These are phyloP conservation scores for Balamuthia mandrillaris DNA, from an alignment of 208 protist species.

Conservation along the genomic window DNA sequence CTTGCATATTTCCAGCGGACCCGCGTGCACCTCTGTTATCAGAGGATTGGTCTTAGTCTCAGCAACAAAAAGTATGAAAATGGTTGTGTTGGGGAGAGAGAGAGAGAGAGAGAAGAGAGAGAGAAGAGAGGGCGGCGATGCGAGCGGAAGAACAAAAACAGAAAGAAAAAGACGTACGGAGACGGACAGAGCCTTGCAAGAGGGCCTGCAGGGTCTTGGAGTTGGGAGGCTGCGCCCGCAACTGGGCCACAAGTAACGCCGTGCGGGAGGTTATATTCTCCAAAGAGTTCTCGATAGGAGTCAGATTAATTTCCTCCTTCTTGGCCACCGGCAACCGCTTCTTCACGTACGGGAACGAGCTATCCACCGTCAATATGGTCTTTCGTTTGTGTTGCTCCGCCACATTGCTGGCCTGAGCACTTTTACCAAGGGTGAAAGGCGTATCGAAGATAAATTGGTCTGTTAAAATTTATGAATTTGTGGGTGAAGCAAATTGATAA, in stretches of 20 bases:
- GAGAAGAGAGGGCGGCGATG: neutral
- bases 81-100: neutral
- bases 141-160: neutral
- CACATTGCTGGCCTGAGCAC: slow-evolving; percentile 33
- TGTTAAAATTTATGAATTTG: no score
- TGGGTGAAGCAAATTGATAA: neutral
- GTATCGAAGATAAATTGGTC: slow-evolving; percentile 48
- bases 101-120: neutral
- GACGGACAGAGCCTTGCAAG: neutral
- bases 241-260: neutral
- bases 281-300: neutral
- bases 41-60: no score
- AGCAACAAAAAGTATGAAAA: no score
- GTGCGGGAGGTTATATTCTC: neutral
- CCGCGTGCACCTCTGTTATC: neutral
- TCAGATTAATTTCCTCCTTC: slow-evolving; percentile 33
- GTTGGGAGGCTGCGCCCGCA: neutral
- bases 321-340: slow-evolving; percentile 48
- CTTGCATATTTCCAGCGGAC: slow-evolving; percentile 4
- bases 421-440: slow-evolving; percentile 64
- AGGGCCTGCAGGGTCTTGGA: neutral
- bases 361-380: slow-evolving; percentile 59
- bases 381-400: slow-evolving; percentile 66
- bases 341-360: slow-evolving; percentile 64
- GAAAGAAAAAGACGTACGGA: neutral